Base-by-base conservation (phyloP, 1,284 basidiomycete species). In the Stygiomarasmius scandens region DNA sequence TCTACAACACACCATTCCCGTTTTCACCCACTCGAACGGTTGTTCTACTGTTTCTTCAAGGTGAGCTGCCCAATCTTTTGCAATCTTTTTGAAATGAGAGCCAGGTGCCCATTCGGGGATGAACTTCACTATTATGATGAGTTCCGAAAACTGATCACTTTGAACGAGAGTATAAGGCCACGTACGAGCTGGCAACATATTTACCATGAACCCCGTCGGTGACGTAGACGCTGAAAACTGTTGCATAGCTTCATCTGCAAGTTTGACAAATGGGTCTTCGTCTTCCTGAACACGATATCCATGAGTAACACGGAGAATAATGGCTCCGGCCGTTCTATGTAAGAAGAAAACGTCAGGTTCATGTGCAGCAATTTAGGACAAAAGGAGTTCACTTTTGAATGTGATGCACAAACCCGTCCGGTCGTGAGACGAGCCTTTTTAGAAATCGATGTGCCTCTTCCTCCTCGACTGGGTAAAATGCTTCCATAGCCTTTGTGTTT, bases 271-370 rank as follows among this genome's bases (percentile, higher is more conserved):
- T 8, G 64, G 65, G 59, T 78, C 75, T 25, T 71, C 61, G 2
- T 67, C 63, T 2, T 67, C 65, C 24, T 67, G 58, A n/a, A 71
- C 63, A 41, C 71, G 61, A 49, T 73, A 71, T 9, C 75, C 77
- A 56, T 75, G 76, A 3, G 71, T 67, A 32, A 74, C 61, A 5
- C 66, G 64, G 41, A 76, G 64, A 45, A 75, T 73, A 29, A 77
- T 66, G 5, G 67, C 63, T 5, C 73, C 74, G 12, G 72, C 62
- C 22, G 65, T 58, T 52, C 71, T 75, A 38, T 23, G 41, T 11
- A 20, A 16, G 22, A 34, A 49, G 16, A 6, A 38, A 34, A 36
- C 22, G 36, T 36, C 45, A 52, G n/a, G 5, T 36, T 25, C 24
- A n/a, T n/a, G n/a, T n/a, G n/a, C n/a, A n/a, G n/a, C n/a, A n/a